Base-by-base conservation (phyloP, 116 monocot species). In the Iris pallida region DNA sequence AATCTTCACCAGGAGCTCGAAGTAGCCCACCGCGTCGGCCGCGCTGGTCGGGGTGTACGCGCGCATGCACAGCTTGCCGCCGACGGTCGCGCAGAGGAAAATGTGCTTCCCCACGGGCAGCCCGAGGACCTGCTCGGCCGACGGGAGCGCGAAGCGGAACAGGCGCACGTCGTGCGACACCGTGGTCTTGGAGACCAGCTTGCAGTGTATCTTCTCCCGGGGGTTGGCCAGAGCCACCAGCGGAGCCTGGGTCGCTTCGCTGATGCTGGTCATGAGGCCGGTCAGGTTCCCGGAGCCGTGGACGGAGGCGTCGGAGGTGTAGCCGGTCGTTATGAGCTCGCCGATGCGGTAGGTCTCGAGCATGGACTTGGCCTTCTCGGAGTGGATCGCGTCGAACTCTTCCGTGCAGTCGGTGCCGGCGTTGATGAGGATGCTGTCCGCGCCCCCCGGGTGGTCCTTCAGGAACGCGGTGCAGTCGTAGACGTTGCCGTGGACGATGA, bases 311-410 rank as follows among this genome's bases (percentile, higher is more conserved):
- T 84, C 84, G 51, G 73, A 81, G n/a, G 47, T 47, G 75, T 80
- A 70, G 15, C 82, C 87, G 5, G 75, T 76, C 70, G 73, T 17
- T 57, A 85, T 60, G 65, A 93, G 78, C 67, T 82, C 82, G 0
- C 93, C 93, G 8, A 93, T 80, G 56, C 86, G 75, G 75, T 93
- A 93, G 51, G 76, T 82, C 40, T 86, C 89, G 30, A 93, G 76
- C 73, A 89, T 73, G 7, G 68, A 56, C 70, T 86, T 89, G 53
- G 93, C 93, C 74, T 85, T 86, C 61, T 93, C 89, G 16, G 93
- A 93, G 80, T 93, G 93, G 61, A 93, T 89, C 46, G 89, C 89
- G 58, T 89, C 87, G 72, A 93, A 93, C 53, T 93, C 93, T 42
- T 93, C 93, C 40, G 93, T 80, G 79, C 89, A 89, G 52, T 93